A percentile compares a stretch with the other conserved stretches of the same genome.
phyloP scores from a whole-genome alignment of 140 eudicot genomes.

The Erigeron philadelphicus region DNA sequence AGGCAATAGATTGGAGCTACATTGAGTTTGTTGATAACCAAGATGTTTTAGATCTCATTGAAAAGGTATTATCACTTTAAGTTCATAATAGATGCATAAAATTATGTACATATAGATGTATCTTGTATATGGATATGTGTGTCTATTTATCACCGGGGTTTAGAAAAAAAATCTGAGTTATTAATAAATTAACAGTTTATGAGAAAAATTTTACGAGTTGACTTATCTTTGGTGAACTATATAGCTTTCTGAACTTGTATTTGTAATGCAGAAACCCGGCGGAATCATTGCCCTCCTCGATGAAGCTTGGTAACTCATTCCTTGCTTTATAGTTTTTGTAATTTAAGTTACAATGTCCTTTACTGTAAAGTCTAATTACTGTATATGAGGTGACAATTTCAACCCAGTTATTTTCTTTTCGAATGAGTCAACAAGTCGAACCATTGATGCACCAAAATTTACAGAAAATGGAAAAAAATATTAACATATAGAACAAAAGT shows the following conservation, averaged over 20 bases:
- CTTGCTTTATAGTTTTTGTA: neutral
- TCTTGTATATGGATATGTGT: neutral
- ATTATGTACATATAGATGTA: conserved; percentile 1
- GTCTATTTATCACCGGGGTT: neutral
- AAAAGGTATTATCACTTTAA: conserved; percentile 51
- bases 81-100: neutral
- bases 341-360: conserved; percentile 12
- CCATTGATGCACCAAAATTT: too few relatives aligned
- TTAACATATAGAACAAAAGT: too few relatives aligned
- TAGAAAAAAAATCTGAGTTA: too few relatives aligned
- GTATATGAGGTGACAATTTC: neutral
- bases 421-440: neutral
- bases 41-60: conserved; percentile 98
- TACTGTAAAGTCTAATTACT: neutral
- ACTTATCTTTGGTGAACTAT: conserved; percentile 3
- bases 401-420: neutral
- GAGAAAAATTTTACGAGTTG: neutral
- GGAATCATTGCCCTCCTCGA: conserved; percentile 93
- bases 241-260: conserved; percentile 22
- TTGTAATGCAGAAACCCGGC: conserved; percentile 85
- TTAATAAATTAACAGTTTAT: too few relatives aligned
- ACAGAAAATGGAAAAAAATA: too few relatives aligned
- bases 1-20: conserved; percentile 94
- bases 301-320: conserved; percentile 81
- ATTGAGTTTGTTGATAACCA: conserved; percentile 98